A percentile compares a stretch with the other conserved stretches of the same genome.
Evolutionary conservation across 495 filamentous ascomycete species (phyloP).

Genomic region (Penicillium canariense): DNA sequence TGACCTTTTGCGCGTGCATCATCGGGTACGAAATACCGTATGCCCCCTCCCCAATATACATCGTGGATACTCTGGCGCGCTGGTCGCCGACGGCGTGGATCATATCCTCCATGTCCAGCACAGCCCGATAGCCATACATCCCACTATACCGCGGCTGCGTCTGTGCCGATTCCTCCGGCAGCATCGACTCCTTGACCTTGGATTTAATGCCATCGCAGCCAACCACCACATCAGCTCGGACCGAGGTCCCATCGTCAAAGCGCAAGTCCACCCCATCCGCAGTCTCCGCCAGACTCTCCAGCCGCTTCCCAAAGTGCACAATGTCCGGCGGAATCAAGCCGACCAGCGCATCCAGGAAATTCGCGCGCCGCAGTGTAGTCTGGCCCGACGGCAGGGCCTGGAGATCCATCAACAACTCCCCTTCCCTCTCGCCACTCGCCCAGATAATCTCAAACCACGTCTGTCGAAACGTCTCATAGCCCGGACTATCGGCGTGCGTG

Average conservation of each 20-base stretch:
- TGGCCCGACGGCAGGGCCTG: conserved; percentile 34
- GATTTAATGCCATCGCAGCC: conserved; percentile 61
- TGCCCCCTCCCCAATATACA: conserved; percentile 57
- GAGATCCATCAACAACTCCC: conserved; percentile 28
- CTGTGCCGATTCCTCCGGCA: conserved; percentile 38
- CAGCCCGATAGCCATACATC: conserved; percentile 56
- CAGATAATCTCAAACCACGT: conserved; percentile 33
- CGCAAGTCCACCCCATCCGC: conserved; percentile 17
- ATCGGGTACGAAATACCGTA: conserved; percentile 67
- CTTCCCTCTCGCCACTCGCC: conserved; percentile 22
- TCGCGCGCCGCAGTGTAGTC: conserved; percentile 49
- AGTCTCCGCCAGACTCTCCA: conserved; percentile 20
- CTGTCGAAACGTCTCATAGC: conserved; percentile 20
- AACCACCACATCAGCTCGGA: conserved; percentile 44
- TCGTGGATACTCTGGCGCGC: conserved; percentile 47
- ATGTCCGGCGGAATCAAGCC: conserved; percentile 48
- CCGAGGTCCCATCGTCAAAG: conserved; percentile 36
- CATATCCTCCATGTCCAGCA: conserved; percentile 60
- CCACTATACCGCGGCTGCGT: conserved; percentile 43
- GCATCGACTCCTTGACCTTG: conserved; percentile 42
- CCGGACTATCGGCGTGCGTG: conserved; percentile 28
- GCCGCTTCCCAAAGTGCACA: conserved; percentile 35
- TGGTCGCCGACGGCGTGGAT: conserved; percentile 51
- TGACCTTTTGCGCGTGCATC: conserved; percentile 60
- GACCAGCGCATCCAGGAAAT: conserved; percentile 60